These are phyloP conservation scores for Pythium aphanidermatum DNA, from an alignment of 352 stramenopile species.

Conservation along the genomic window DNA sequence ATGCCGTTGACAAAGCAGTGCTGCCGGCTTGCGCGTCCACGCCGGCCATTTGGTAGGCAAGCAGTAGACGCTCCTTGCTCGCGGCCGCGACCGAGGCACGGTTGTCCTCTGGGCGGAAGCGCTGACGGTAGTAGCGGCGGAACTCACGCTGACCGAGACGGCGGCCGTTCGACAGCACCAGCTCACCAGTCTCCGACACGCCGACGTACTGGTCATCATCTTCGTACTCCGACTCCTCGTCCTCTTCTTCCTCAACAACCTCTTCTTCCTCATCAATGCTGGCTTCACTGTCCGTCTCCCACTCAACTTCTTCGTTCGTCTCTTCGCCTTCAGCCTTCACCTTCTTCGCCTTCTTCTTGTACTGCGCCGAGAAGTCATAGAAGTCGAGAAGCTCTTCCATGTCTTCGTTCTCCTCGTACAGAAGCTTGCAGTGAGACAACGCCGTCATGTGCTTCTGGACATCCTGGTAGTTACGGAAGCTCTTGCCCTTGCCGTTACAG, in stretches of 20 bases:
- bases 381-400: conserved; percentile 87
- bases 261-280: conserved; percentile 72
- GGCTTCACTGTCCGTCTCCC: conserved; percentile 79
- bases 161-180: conserved; percentile 79
- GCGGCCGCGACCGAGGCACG: conserved; percentile 69
- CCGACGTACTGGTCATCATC: conserved; percentile 51
- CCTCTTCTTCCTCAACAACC: conserved; percentile 50
- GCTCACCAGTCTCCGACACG: conserved; percentile 86
- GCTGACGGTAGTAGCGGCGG: conserved; percentile 88
- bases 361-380: conserved; percentile 88
- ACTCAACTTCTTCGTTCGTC: conserved; percentile 54
- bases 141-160: conserved; percentile 87
- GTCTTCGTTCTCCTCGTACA: conserved; percentile 88
- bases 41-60: conserved; percentile 67
- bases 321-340: conserved; percentile 26
- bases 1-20: conserved; percentile 67
- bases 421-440: conserved; percentile 88
- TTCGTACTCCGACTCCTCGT: conserved; percentile 26
- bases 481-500: conserved; percentile 89
- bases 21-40: conserved; percentile 51
- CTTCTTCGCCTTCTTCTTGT: conserved; percentile 34
- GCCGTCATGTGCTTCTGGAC: conserved; percentile 95
- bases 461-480: conserved; percentile 86
- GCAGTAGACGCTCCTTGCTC: conserved; percentile 71
- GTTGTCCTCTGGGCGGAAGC: conserved; percentile 72